These are phyloP conservation scores for Ceratocystis eucalypticola DNA, from an alignment of 2,329 filamentous ascomycete genomes.

Conservation along the genomic window DNA sequence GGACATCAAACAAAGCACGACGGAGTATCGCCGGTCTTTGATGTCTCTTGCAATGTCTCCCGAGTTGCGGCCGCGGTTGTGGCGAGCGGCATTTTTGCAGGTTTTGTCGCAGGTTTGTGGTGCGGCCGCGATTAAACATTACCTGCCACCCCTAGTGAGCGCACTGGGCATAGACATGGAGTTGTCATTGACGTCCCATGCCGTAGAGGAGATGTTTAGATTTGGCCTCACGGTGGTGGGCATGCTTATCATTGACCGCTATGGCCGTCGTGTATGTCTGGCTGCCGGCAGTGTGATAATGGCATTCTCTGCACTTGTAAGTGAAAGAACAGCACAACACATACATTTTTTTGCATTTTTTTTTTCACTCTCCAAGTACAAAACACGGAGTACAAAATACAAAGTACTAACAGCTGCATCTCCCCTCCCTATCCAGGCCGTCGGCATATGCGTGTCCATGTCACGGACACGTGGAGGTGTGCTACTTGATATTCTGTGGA, in stretches of 20 bases:
- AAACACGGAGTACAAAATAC: neutral
- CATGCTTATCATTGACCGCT: slow-evolving; percentile 42
- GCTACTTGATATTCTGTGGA: slow-evolving; percentile 35
- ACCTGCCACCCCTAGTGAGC: slow-evolving; percentile 40
- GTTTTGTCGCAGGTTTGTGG: slow-evolving; percentile 50
- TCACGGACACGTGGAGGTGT: neutral
- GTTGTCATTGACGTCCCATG: slow-evolving; percentile 38
- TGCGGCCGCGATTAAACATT: slow-evolving; percentile 47
- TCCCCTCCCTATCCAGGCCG: slow-evolving; percentile 30
- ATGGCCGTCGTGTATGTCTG: slow-evolving; percentile 37
- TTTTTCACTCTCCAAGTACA: too few relatives aligned
- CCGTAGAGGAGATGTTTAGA: slow-evolving; percentile 44
- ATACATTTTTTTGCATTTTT: slow-evolving; percentile 22
- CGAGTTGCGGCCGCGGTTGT: slow-evolving; percentile 39
- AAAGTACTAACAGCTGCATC: slow-evolving; percentile 19
- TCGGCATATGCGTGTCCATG: slow-evolving; percentile 18
- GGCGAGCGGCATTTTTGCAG: slow-evolving; percentile 43
- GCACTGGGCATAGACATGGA: slow-evolving; percentile 37
- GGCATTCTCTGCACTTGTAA: slow-evolving; percentile 39
- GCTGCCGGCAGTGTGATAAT: slow-evolving; percentile 38
- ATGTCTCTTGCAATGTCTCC: slow-evolving; percentile 35
- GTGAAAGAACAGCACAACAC: slow-evolving; percentile 29
- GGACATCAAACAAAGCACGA: slow-evolving; percentile 32
- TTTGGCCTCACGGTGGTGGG: slow-evolving; percentile 43
- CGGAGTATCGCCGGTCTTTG: slow-evolving; percentile 23